phyloP scores from a whole-genome alignment of 2,329 filamentous ascomycete species.

The Cladosporium austrohemisphaericum region DNA sequence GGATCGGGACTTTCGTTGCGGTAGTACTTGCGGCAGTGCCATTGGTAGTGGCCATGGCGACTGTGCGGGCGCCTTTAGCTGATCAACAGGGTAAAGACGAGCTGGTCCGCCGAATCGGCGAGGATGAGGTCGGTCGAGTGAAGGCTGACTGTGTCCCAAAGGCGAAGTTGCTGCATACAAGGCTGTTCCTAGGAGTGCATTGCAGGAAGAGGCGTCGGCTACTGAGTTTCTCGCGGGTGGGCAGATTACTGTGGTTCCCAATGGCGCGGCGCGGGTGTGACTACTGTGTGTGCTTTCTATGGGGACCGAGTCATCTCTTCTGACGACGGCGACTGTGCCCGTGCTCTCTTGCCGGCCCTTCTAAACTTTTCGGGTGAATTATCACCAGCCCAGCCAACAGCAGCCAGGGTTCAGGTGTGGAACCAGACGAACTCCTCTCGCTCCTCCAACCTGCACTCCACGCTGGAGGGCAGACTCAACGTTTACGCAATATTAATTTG shows the following conservation, averaged over 20 bases:
- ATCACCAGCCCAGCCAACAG: neutral
- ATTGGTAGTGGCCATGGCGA: constrained; percentile 22
- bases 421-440: too few species aligned
- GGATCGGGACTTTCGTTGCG: constrained; percentile 68
- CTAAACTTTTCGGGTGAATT: constrained; percentile 8
- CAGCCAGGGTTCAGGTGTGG: too few species aligned
- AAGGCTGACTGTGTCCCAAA: constrained; percentile 29
- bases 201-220: neutral
- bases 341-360: neutral
- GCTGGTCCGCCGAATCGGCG: constrained; percentile 24
- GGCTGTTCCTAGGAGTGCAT: constrained; percentile 8
- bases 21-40: constrained; percentile 20
- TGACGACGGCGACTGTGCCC: constrained; percentile 10
- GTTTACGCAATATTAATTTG: too few species aligned
- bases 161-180: constrained; percentile 30
- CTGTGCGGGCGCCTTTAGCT: constrained; percentile 20
- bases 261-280: neutral
- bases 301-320: constrained; percentile 9
- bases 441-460: neutral
- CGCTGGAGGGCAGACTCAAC: too few species aligned
- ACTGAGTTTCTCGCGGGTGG: neutral
- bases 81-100: constrained; percentile 27
- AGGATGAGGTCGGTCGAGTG: constrained; percentile 27
- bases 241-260: constrained; percentile 10
- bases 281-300: too few species aligned